Conservation (phyloP, 371 early-diverging fungal genomes). For the Mucor saturninus region DNA sequence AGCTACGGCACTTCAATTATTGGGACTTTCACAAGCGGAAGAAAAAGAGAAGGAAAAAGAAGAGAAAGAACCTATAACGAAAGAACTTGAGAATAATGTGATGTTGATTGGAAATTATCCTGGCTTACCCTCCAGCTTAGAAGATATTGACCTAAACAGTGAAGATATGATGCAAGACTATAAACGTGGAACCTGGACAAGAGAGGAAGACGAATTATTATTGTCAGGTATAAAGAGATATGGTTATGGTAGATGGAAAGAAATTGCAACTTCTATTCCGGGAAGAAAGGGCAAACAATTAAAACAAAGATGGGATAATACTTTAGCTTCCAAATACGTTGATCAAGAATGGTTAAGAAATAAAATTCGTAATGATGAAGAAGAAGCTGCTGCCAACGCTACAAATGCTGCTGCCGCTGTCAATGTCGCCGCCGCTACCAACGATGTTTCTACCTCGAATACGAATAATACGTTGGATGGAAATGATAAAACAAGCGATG, state of each 20-base stretch:
- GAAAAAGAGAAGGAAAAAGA: conserved; percentile 5
- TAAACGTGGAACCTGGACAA: conserved; percentile 50
- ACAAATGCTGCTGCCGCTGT: not conserved
- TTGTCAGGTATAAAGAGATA: conserved; percentile 46
- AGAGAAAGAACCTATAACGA: not conserved
- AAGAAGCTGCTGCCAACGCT: not conserved
- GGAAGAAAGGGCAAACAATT: conserved; percentile 51
- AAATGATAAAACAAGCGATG: conserved; percentile 12
- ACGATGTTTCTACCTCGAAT: no score
- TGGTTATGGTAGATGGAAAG: conserved; percentile 55
- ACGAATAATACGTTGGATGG: conserved; percentile 1
- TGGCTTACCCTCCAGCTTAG: conserved; percentile 19
- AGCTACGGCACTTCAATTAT: conserved; percentile 30
- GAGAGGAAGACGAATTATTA: conserved; percentile 50
- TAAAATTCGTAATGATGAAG: conserved; percentile 32
- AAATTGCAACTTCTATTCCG: conserved; percentile 44
- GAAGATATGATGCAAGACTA: conserved; percentile 40
- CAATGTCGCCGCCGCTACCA: not conserved
- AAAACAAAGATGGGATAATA: conserved; percentile 55
- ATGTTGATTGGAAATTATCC: conserved; percentile 43
- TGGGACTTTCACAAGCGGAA: conserved; percentile 15
- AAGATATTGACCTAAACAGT: conserved; percentile 33
- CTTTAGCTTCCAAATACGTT: conserved; percentile 48
- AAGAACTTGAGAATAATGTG: conserved; percentile 12
- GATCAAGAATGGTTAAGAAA: conserved; percentile 46